A percentile compares a stretch with the other conserved stretches of the same genome.
phyloP scores from a whole-genome alignment of 768 basidiomycete species.

The Psilocybe azurescens region DNA sequence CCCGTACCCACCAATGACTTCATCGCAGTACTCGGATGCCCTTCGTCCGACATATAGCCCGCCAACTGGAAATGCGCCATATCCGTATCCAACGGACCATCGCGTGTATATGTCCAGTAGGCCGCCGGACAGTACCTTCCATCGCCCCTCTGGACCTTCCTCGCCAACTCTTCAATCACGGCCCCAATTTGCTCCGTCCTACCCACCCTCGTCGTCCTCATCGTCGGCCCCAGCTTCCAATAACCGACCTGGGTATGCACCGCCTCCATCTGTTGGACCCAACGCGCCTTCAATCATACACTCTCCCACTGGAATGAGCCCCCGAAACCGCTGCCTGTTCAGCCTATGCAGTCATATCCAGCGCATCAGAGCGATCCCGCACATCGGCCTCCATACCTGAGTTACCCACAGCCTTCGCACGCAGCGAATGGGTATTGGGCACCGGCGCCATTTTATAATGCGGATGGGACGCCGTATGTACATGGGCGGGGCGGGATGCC shows the following conservation, averaged over 20 bases:
- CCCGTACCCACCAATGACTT: slow-evolving; percentile 3
- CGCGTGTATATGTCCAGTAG: slow-evolving; percentile 3
- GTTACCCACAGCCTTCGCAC: not conserved
- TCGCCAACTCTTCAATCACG: not conserved
- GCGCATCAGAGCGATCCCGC: slow-evolving; percentile 15
- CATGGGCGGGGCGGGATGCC: not conserved
- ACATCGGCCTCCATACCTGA: not conserved
- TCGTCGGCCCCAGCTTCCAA: not conserved
- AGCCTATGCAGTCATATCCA: slow-evolving; percentile 19
- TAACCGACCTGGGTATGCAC: slow-evolving; percentile 7
- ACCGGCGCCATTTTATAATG: slow-evolving; percentile 1
- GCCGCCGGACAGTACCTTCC: slow-evolving; percentile 5
- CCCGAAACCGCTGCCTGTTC: slow-evolving; percentile 17
- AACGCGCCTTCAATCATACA: slow-evolving; percentile 19
- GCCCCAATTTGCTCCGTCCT: not conserved
- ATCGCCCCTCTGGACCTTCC: not conserved
- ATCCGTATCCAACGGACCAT: slow-evolving; percentile 9
- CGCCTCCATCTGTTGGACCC: slow-evolving; percentile 9
- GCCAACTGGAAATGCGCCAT: not conserved
- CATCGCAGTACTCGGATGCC: slow-evolving; percentile 1
- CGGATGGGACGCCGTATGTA: slow-evolving; percentile 7
- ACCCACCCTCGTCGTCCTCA: not conserved
- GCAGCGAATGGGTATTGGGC: not conserved
- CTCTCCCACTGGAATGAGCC: slow-evolving; percentile 17
- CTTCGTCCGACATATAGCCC: slow-evolving; percentile 12